phyloP scores from a whole-genome alignment of 441 rosid species.

The Gossypium trilobum region DNA sequence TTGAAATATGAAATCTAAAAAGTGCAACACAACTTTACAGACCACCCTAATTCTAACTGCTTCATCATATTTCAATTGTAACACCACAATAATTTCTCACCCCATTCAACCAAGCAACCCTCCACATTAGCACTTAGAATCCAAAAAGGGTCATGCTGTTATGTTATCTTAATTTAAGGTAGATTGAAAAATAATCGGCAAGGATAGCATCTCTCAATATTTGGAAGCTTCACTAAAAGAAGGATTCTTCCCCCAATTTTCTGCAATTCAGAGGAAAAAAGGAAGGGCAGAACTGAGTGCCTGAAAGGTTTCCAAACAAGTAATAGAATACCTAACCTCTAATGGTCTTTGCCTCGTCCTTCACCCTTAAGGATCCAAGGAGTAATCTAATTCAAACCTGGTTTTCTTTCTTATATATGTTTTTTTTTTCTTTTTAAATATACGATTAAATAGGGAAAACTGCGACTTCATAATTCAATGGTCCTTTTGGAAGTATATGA shows the following conservation, averaged over 20 bases:
- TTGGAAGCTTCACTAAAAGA: not conserved
- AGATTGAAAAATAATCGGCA: not conserved
- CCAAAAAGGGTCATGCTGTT: conserved; percentile 2
- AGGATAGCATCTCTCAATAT: not conserved
- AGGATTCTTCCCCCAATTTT: not conserved
- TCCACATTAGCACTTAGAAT: not conserved
- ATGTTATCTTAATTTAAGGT: not conserved
- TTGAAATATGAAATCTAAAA: not conserved
- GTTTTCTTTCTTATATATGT: not conserved
- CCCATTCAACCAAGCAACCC: not conserved
- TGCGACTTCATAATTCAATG: not conserved
- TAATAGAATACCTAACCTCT: not conserved
- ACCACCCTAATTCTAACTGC: not conserved
- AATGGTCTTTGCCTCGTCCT: not conserved
- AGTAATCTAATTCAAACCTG: not conserved
- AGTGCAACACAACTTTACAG: not conserved
- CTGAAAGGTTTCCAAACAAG: not conserved
- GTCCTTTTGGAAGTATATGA: not conserved
- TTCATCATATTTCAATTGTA: not conserved
- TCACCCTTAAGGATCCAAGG: not conserved
- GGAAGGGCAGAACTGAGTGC: not conserved
- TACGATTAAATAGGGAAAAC: not conserved
- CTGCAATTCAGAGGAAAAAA: not conserved
- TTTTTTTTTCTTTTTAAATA: not conserved
- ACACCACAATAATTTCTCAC: not conserved